Evolutionary conservation across 192 early-diverging fungal species (phyloP), one percentile per base, ranked within the genome.

Genomic region (Backusella tarrabulga): DNA sequence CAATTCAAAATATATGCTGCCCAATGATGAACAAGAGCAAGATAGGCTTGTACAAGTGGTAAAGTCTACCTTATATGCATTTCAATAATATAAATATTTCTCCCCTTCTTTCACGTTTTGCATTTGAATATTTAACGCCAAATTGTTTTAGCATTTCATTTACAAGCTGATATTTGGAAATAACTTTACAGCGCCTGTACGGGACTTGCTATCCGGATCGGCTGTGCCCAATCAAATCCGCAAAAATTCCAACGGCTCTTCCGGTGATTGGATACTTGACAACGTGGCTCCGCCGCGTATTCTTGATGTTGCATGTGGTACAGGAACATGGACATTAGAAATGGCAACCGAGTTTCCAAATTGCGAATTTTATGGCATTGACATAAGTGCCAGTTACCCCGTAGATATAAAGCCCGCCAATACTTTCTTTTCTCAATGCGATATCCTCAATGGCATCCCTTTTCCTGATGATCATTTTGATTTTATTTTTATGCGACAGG

Each of bases 311-410:
- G 67, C 44, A 35, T 74, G 67, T 70, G 68, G 46, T 26, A 41
- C 70, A 40, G 74, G 76, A 32, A 75, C 75, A 4, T 74, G 80
- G 80, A 67, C 76, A 67, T 34, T 82, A 73, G 84, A 85, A 72
- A 86, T 80, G 82, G 83, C 83, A 19, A 77, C 69, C 1, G 80
- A 80, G 32, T 85, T 76, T 34, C 80, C 82, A 15, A 46, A 60
- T 34, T 73, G 78, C 4, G 52, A 76, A 41, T 70, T 85, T 60
- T 67, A 76, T 54, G 83, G 83, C 7, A 36, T 85, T 32, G 83
- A 85, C 67, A 71, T 80, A 44, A 75, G 76, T 21, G 68, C 69
- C 15, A 80, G 75, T 38, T 85, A 78, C 52, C 80, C 80, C 32
- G 35, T 26, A 4, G 34, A 36, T n/a, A 76, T 80, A 23, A 76